Base-by-base conservation (phyloP, 768 basidiomycete species). In the Calvatia gigantea region DNA sequence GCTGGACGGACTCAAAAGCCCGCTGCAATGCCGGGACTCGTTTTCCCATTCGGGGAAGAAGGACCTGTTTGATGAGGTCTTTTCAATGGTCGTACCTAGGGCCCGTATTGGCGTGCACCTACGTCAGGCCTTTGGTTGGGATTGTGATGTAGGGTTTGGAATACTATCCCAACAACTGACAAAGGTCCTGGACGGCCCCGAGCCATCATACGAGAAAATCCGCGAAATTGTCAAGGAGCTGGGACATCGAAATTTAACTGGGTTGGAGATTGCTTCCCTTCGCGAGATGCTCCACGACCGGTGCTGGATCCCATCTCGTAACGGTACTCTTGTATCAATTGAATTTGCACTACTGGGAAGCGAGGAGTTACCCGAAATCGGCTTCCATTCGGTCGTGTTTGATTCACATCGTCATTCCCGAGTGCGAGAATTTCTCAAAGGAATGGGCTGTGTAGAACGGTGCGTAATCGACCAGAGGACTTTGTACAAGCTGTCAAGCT, bases 381-480 rank as follows among this genome's bases (percentile, higher is more conserved):
- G 72, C 3, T 69, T 73, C 54, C 35, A 63, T 52, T 62, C 67
- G 39, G 60, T 70, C 15, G 57, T 39, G 44, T 65, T 61, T 19
- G 45, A 35, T 35, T 29, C 65, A 29, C 58, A 45, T 46, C 62
- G 42, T 1, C 61, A 69, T 51, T 11, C 23, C 29, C 54, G 58
- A 25, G 55, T 64, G 6, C 29, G 53, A 33, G 38, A 35, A 0
- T 67, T 74, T 56, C 62, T 78, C 32, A 54, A 37, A 12, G 49
- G 56, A 2, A 69, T 77, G 68, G 77, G 77, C 17, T 78, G 77
- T 59, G 59, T 62, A 0, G 67, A 77, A 19, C 64, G 60, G 78
- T 78, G 57, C 21, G 65, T 58, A 17, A 21, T n/a, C 19, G 25
- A 11, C 9, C 42, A 25, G 55, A 3, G 19, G 32, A 25, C 0